Base-by-base conservation (phyloP, 2,329 filamentous ascomycete species). In the Parastagonospora avenae region DNA sequence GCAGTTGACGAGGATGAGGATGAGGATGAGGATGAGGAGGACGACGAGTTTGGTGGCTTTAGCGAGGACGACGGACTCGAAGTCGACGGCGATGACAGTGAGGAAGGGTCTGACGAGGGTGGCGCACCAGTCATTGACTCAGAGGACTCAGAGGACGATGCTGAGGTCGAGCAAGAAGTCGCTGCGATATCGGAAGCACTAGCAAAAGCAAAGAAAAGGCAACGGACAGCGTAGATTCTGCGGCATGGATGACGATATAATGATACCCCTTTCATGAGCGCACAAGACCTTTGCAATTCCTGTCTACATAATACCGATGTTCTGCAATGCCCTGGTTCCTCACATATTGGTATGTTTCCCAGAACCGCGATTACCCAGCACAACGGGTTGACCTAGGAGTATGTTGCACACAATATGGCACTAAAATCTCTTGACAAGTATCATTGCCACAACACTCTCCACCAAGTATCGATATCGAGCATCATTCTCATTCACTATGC, bases 21-120 rank as follows among this genome's bases (percentile, higher is more conserved):
- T 4, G 53, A 58, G 2, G 53, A 59, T 6, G 52, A 55, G 10
- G 55, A 60, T 14, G 57, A 62, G 6, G 57, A 65, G 1, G 62
- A 66, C 16, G 66, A 68, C 15, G 69, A 73, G 15, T 73, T 73
- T 37, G 53, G 52, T 8, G 70, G 71, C 35, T 72, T 73, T 50
- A 71, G 70, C 32, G 66, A 65, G 3, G 67, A 64, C 19, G 62
- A 62, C 12, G 50, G 55, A 4, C 35, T 60, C 11, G 45, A 59
- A 16, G 24, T 64, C 4, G 60, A 60, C 16, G 59, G 50, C 12
- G 64, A 64, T 6, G 64, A 57, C 3, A 54, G 59, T 33, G 62
- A 62, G 1, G 61, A 61, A 33, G 61, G 61, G 8, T 62, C 54
- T 2, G 51, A 62, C 9, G 64, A 52, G 0, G 63, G 57, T 32